phyloP scores from a whole-genome alignment of 116 monocot genomes.

The Dioscorea cayenensis region DNA sequence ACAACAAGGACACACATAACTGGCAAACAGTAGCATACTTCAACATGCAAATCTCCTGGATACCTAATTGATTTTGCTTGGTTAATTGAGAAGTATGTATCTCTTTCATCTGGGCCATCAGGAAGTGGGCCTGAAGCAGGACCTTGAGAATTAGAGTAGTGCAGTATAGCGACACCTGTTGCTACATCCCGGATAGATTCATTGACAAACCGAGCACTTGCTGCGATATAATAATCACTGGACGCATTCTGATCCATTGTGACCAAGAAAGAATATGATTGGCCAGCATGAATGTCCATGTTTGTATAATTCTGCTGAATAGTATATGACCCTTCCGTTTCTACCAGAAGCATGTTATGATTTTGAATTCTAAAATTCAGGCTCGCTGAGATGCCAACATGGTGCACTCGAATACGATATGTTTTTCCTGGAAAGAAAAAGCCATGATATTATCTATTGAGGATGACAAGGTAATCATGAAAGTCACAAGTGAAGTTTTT shows the following conservation, averaged over 20 bases:
- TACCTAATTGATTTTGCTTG: conserved; percentile 95
- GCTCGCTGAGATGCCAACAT: conserved; percentile 77
- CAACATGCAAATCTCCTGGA: neutral
- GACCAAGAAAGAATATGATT: conserved; percentile 90
- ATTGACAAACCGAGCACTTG: conserved; percentile 65
- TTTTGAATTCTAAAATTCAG: conserved; percentile 91
- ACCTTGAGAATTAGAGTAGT: conserved; percentile 81
- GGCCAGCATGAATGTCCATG: conserved; percentile 97
- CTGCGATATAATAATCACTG: conserved; percentile 84
- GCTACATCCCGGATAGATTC: conserved; percentile 31
- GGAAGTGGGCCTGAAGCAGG: conserved; percentile 82
- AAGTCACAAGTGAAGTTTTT: too few relatives aligned
- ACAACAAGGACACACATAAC: neutral
- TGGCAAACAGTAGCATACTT: neutral
- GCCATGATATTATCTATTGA: neutral
- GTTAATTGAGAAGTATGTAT: conserved; percentile 69
- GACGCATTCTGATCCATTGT: conserved; percentile 89
- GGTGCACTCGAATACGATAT: conserved; percentile 79
- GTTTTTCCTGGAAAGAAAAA: conserved; percentile 53
- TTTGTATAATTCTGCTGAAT: conserved; percentile 76
- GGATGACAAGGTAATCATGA: neutral
- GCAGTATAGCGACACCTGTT: conserved; percentile 81
- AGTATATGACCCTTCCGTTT: conserved; percentile 95
- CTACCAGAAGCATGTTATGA: conserved; percentile 87
- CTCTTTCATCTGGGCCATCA: conserved; percentile 68